Base-by-base conservation (phyloP, 2,329 filamentous ascomycete species). In the Neocatenulostroma microsporum region DNA sequence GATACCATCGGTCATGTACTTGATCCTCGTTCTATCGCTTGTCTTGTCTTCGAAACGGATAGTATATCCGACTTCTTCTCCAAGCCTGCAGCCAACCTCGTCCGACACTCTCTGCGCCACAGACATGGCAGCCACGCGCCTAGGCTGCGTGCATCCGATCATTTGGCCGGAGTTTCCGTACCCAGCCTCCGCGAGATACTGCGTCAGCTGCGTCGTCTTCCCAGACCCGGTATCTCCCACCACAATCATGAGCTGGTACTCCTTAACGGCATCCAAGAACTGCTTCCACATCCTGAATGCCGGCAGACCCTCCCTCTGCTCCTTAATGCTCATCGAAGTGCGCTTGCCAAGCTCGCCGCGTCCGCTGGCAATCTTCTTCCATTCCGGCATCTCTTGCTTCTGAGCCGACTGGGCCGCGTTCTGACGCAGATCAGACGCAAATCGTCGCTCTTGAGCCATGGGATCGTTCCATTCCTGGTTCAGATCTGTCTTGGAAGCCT, bases 1-100 rank as follows among this genome's bases (percentile, higher is more conserved):
- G 84, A 96, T 96, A 62, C 91, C 91, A 54, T 98, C 91, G 12
- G 91, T 98, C 89, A 98, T 95, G 67, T 98, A 98, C 67, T 98
- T 98, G 68, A 98, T 94, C 56, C 81, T 85, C 1, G 91, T 98
- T 13, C 80, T 74, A 2, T 85, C 78, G 46, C 81, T 84, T 0
- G 89, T 95, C 58, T 81, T 84, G 63, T 98, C 91, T 56, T 98
- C 91, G 57, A 98, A 98, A 58, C 91, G 85, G 56, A 98, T 94
- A 6, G 84, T 94, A 60, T 98, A 98, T 37, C 91, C 91, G 45
- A 98, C 89, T 58, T 95, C 88, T 38, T 88, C 79, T 21, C 91
- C 91, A 10, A 96, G 73, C 46, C 81, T 74, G 51, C 89, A 95
- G 12, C 91, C 89, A 41, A 96, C 86, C 65, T 98, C 91, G 57